Conservation (phyloP, 2,329 filamentous ascomycete species). For the Byssoonygena ceratinophila region DNA sequence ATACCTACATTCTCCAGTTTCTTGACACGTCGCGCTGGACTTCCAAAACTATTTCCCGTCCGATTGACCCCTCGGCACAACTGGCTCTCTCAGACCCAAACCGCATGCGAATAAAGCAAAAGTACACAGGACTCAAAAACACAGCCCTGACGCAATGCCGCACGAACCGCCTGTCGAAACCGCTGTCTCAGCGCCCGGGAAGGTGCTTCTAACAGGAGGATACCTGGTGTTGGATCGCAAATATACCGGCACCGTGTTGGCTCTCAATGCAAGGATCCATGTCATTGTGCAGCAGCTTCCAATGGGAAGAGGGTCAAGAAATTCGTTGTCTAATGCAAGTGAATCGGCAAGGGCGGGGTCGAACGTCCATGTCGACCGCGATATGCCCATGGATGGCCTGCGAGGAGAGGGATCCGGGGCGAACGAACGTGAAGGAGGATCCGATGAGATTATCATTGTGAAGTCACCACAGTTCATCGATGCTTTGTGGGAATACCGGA, state of each 20-base stretch:
- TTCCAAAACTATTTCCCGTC: not conserved
- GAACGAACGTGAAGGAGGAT: conserved; percentile 1
- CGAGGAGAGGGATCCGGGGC: not conserved
- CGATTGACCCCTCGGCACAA: not conserved
- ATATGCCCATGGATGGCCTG: not conserved
- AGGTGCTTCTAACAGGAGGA: conserved; percentile 87
- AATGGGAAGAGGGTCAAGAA: conserved; percentile 22
- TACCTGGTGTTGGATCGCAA: conserved; percentile 85
- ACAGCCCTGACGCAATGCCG: conserved; percentile 4
- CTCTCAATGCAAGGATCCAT: conserved; percentile 54
- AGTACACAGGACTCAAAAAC: not conserved
- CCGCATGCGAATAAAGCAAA: not conserved
- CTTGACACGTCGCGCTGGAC: not conserved
- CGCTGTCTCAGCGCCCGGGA: conserved; percentile 83
- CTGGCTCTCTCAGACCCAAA: not conserved
- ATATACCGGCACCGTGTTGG: conserved; percentile 65
- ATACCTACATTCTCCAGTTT: not conserved
- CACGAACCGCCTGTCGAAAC: conserved; percentile 23
- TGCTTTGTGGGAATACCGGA: conserved; percentile 79
- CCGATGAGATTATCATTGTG: conserved; percentile 64
- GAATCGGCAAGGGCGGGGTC: conserved; percentile 2
- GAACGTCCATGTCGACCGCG: not conserved
- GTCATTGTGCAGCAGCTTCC: conserved; percentile 47
- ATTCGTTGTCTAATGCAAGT: conserved; percentile 15
- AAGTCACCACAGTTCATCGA: conserved; percentile 82